A percentile compares a stretch with the other conserved stretches of the same genome.
Conservation (phyloP, 202 grass and related monocot species). For the Setaria italica region DNA sequence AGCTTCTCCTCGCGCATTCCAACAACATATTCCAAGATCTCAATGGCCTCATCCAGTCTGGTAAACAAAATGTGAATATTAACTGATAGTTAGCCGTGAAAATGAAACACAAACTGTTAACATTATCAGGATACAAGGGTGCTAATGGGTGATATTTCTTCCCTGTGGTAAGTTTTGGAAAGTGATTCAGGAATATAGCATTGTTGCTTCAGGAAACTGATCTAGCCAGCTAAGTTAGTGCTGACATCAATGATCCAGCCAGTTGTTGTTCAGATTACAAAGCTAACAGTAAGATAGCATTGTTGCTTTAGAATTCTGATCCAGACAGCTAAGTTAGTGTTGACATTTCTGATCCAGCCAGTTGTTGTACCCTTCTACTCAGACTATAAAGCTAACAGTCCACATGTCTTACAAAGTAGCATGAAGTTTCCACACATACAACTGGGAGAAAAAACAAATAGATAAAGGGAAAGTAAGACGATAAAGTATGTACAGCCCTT, state of each 20-base stretch:
- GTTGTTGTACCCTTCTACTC: conserved; percentile 21
- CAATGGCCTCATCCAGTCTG: conserved; percentile 92
- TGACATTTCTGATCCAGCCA: conserved; percentile 45
- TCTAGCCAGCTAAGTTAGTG: conserved; percentile 38
- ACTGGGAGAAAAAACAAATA: conserved; percentile 33
- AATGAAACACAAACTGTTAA: neutral
- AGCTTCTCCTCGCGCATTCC: conserved; percentile 95
- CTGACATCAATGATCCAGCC: conserved; percentile 41
- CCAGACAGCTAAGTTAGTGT: conserved; percentile 4
- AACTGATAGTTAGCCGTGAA: neutral
- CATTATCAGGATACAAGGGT: neutral
- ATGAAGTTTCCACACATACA: conserved; percentile 61
- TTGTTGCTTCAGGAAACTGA: conserved; percentile 33
- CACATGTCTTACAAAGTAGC: conserved; percentile 55
- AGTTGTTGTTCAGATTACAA: conserved; percentile 37
- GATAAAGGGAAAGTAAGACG: conserved; percentile 60
- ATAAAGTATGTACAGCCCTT: conserved; percentile 47
- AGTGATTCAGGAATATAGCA: neutral
- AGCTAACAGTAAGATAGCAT: conserved; percentile 35
- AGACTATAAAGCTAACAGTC: conserved; percentile 50
- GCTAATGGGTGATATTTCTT: neutral
- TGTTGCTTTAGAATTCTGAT: neutral
- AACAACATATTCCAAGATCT: conserved; percentile 89
- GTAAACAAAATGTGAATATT: conserved; percentile 27
- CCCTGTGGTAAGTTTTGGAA: neutral